phyloP scores from a whole-genome alignment of 768 basidiomycete species.

The Tulasnella sp. region DNA sequence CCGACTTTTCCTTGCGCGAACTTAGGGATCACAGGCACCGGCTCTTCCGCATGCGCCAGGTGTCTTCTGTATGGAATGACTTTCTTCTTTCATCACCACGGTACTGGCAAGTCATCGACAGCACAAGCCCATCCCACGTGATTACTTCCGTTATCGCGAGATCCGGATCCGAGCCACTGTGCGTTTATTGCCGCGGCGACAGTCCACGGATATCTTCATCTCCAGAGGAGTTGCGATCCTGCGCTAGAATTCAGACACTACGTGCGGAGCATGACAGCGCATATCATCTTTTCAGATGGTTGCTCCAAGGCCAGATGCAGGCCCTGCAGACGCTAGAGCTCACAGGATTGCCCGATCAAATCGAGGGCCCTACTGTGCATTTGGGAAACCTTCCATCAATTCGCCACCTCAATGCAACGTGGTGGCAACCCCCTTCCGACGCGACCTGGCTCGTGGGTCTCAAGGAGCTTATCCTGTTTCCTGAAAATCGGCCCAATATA shows the following conservation, averaged over 20 bases:
- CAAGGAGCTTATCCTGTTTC: not conserved
- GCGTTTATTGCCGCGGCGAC: too few relatives aligned
- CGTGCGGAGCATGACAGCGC: not conserved
- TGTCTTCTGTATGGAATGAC: not conserved
- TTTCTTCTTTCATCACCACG: not conserved
- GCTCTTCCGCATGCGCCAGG: not conserved
- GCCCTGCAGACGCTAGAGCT: not conserved
- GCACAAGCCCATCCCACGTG: not conserved
- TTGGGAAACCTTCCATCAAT: not conserved
- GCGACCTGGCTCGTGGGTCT: not conserved
- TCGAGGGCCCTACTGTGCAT: not conserved
- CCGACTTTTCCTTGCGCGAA: not conserved
- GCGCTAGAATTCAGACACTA: not conserved
- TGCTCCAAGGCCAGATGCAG: not conserved
- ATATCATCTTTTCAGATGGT: not conserved
- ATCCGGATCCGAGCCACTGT: too few relatives aligned
- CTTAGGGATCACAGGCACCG: not conserved
- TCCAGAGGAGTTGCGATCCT: too few relatives aligned
- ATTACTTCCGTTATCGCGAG: too few relatives aligned
- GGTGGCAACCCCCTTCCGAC: not conserved
- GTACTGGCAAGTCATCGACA: not conserved
- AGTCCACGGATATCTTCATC: too few relatives aligned
- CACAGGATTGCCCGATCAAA: not conserved
- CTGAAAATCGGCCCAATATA: not conserved
- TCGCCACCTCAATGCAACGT: not conserved